Conservation (phyloP, 176 grass and related monocot genomes). For the Rhynchospora tenuis region DNA sequence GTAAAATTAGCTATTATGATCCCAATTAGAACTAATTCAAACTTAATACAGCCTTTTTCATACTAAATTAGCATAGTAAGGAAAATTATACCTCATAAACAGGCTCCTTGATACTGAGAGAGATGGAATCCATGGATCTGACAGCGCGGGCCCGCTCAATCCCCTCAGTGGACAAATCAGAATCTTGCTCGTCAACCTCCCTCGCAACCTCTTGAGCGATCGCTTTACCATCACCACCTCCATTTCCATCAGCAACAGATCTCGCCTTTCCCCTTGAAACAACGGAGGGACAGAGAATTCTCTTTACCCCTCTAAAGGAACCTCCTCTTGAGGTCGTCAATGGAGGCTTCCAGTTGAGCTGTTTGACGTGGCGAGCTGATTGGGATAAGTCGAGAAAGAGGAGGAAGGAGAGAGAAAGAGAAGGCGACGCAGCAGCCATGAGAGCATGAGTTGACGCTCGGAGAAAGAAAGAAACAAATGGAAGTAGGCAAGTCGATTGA, state of each 20-base stretch:
- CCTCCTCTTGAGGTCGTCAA: neutral
- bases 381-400: constrained; percentile 16
- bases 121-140: constrained; percentile 45
- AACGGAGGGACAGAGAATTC: constrained; percentile 13
- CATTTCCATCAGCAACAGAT: constrained; percentile 20
- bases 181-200: neutral
- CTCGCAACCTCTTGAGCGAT: constrained; percentile 29
- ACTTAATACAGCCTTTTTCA: neutral
- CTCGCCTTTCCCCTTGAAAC: constrained; percentile 9
- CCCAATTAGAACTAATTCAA: neutral
- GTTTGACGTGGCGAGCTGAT: constrained; percentile 24
- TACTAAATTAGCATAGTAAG: neutral
- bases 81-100: constrained; percentile 61
- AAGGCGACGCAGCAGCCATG: neutral
- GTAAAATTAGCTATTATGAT: neutral
- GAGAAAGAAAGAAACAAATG: constrained; percentile 8
- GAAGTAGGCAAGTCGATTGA: neutral
- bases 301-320: neutral
- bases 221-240: constrained; percentile 30
- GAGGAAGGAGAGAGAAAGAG: constrained; percentile 23
- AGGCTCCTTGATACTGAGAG: constrained; percentile 80
- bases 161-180: constrained; percentile 6
- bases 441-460: neutral
- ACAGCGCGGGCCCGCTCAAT: constrained; percentile 12
- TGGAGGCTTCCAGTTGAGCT: neutral